phyloP scores from a whole-genome alignment of 108 stramenopile species.

The Heterococcus sp. region DNA sequence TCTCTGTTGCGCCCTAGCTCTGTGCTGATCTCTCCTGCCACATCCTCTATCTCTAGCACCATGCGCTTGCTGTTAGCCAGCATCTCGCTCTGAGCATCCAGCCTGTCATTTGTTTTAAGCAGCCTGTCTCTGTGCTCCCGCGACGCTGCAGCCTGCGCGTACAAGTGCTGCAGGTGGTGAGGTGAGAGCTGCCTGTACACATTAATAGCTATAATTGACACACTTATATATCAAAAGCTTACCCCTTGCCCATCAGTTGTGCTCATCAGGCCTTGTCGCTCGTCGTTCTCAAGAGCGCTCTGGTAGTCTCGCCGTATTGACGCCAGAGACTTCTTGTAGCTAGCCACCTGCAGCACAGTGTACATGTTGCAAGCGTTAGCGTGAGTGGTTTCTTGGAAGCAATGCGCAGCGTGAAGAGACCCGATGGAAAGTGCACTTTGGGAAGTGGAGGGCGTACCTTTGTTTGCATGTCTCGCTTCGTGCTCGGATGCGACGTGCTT shows the following conservation, averaged over 20 bases:
- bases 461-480: conserved; percentile 70
- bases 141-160: conserved; percentile 20
- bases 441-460: too few relatives aligned
- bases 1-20: conserved; percentile 85
- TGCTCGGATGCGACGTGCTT: conserved; percentile 60
- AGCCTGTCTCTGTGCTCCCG: conserved; percentile 45
- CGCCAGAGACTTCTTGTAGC: conserved; percentile 48
- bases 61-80: conserved; percentile 78
- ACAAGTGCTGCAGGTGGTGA: conserved; percentile 10
- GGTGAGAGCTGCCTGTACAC: too few relatives aligned
- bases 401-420: too few relatives aligned
- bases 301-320: conserved; percentile 49
- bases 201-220: not conserved
- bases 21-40: conserved; percentile 81
- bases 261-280: conserved; percentile 31
- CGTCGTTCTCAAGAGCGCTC: conserved; percentile 37
- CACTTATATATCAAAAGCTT: conserved; percentile 45
- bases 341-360: conserved; percentile 14
- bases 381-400: too few relatives aligned
- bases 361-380: too few relatives aligned
- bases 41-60: conserved; percentile 89
- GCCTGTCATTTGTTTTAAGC: conserved; percentile 61
- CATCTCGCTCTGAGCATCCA: conserved; percentile 75
- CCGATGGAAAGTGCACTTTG: too few relatives aligned
- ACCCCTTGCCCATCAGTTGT: conserved; percentile 54